phyloP scores from a whole-genome alignment of 2,329 filamentous ascomycete species.

The Corynespora cassiicola region DNA sequence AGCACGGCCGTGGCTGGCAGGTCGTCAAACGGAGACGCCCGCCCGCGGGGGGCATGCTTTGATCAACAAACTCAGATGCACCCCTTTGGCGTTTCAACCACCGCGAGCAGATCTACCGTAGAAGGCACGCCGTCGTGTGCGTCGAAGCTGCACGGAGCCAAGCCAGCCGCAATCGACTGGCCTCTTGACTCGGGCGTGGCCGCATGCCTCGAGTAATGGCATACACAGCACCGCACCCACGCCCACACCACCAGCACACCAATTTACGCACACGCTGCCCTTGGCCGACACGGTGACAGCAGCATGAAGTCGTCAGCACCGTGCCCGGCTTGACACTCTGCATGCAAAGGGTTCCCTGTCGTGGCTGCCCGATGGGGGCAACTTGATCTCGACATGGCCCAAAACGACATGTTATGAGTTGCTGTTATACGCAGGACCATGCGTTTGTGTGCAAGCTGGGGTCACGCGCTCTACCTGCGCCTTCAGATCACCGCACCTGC shows the following conservation, averaged over 20 bases:
- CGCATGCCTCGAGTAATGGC: too few relatives aligned
- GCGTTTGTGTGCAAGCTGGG: not conserved
- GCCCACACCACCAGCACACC: not conserved
- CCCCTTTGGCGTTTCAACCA: too few relatives aligned
- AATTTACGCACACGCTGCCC: constrained; percentile 1
- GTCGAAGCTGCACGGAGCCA: not conserved
- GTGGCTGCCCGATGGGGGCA: not conserved
- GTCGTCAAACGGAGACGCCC: constrained; percentile 4
- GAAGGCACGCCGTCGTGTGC: not conserved
- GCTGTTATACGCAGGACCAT: not conserved
- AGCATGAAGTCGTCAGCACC: constrained; percentile 7
- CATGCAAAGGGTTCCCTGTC: not conserved
- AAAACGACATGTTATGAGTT: not conserved
- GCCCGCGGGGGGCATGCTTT: too few relatives aligned
- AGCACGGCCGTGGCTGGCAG: not conserved
- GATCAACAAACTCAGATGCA: too few relatives aligned
- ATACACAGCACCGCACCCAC: not conserved
- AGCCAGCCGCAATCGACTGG: too few relatives aligned
- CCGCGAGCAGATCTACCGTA: constrained; percentile 1
- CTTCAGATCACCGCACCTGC: too few relatives aligned
- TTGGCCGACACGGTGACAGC: constrained; percentile 7
- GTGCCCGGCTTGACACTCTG: not conserved
- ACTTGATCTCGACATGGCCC: not conserved
- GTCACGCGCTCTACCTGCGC: not conserved
- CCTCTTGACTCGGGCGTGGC: too few relatives aligned